Evolutionary conservation across 2,329 filamentous ascomycete genomes (phyloP).

Genomic region (Botrytis elliptica): DNA sequence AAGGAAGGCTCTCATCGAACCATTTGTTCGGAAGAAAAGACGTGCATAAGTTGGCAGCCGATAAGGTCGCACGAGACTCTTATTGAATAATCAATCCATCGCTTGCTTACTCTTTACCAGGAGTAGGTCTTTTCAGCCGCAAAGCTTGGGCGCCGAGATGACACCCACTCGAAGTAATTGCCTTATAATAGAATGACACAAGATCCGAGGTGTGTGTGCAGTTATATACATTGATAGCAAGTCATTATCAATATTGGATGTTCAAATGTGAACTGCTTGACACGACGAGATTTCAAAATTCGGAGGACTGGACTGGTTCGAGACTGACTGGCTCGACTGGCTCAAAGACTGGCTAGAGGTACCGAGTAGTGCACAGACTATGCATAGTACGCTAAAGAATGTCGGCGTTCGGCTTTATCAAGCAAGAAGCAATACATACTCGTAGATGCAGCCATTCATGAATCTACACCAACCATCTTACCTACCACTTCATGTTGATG

Average conservation of each 20-base stretch:
- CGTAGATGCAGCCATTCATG: background rate
- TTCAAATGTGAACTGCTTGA: background rate
- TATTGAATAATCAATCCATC: background rate
- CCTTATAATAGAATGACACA: background rate
- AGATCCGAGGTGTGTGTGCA: background rate
- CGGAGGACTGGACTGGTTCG: background rate
- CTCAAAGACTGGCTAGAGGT: background rate
- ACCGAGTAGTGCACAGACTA: background rate
- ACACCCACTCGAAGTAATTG: background rate
- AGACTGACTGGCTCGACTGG: background rate
- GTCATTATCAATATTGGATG: background rate
- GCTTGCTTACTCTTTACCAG: background rate
- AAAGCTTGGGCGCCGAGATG: background rate
- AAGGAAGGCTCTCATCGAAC: conserved; percentile 3
- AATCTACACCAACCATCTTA: background rate
- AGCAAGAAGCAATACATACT: background rate
- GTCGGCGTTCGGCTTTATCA: background rate
- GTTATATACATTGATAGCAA: background rate
- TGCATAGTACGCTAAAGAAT: background rate
- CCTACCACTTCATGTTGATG: background rate
- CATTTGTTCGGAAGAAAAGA: conserved; percentile 19
- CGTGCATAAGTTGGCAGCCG: conserved; percentile 10
- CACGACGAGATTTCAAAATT: background rate
- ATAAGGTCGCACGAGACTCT: conserved; percentile 8
- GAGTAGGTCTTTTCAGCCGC: conserved; percentile 4